Evolutionary conservation across 495 filamentous ascomycete species (phyloP).

Genomic region (Podospora anserina): DNA sequence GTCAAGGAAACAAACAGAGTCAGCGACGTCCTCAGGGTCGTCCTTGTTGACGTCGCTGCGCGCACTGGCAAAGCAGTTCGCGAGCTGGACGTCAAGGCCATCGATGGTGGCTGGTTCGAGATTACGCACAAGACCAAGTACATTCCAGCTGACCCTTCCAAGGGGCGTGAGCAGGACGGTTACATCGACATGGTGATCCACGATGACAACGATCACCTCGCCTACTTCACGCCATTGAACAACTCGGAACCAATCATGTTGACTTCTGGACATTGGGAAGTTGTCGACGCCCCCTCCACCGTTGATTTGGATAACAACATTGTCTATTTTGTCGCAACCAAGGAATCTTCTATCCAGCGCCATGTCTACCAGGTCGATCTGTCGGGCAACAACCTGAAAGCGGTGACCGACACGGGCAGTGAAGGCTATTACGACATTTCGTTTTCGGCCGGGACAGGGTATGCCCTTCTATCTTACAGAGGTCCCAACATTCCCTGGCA

Average conservation of each 20-base stretch:
- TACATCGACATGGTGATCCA: constrained; percentile 91
- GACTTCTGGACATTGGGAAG: constrained; percentile 89
- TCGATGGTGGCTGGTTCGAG: constrained; percentile 98
- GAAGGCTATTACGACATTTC: constrained; percentile 84
- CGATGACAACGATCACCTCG: constrained; percentile 85
- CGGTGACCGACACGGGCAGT: constrained; percentile 71
- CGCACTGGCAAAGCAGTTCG: constrained; percentile 78
- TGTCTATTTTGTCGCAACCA: constrained; percentile 87
- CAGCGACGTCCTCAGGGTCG: constrained; percentile 81
- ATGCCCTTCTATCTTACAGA: constrained; percentile 74
- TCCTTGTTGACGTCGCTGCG: constrained; percentile 74
- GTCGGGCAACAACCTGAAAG: constrained; percentile 68
- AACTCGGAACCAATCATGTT: constrained; percentile 76
- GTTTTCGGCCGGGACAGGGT: constrained; percentile 78
- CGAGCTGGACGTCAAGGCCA: constrained; percentile 66
- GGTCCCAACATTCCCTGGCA: constrained; percentile 91
- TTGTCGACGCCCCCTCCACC: constrained; percentile 80
- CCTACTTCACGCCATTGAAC: constrained; percentile 90
- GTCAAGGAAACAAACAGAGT: constrained; percentile 92
- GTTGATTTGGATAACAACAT: constrained; percentile 80
- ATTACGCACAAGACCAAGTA: constrained; percentile 82
- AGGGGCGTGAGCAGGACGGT: constrained; percentile 75
- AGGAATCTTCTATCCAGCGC: constrained; percentile 80
- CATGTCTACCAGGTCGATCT: constrained; percentile 84
- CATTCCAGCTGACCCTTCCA: constrained; percentile 77